Conservation (phyloP, 495 filamentous ascomycete genomes). For the Rusavskia elegans region DNA sequence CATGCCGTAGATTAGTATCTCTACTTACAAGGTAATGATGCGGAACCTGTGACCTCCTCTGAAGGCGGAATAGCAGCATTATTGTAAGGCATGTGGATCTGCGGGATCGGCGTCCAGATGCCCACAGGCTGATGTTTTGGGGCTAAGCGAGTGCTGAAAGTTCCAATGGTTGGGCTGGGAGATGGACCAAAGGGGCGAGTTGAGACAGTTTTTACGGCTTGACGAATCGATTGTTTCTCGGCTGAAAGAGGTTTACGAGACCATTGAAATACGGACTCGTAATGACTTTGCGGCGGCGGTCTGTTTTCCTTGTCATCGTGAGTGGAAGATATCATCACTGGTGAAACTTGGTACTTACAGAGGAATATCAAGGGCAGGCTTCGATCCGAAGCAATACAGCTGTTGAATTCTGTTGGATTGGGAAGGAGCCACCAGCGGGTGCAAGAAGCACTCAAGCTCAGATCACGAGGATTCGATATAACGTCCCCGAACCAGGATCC, state of each 20-base stretch:
- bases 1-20: background rate
- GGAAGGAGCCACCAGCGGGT: too few relatives aligned
- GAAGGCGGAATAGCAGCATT: slow-evolving; percentile 61
- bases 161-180: background rate
- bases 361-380: too few relatives aligned
- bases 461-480: too few relatives aligned
- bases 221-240: background rate
- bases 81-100: slow-evolving; percentile 69
- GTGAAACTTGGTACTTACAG: background rate
- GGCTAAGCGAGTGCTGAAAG: background rate
- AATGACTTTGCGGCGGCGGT: background rate
- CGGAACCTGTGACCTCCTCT: slow-evolving; percentile 72
- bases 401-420: too few relatives aligned
- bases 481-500: too few relatives aligned
- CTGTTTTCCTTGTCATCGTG: background rate
- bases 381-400: too few relatives aligned
- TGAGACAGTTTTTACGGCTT: background rate
- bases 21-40: slow-evolving; percentile 66
- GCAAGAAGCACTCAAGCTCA: too few relatives aligned
- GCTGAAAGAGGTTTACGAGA: background rate
- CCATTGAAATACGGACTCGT: background rate
- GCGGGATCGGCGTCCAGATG: background rate
- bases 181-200: background rate
- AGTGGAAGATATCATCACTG: background rate
- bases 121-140: background rate